Evolutionary conservation across 2,329 filamentous ascomycete genomes (phyloP), one percentile per base, ranked within the genome.

Genomic region (Cladophialophora yegresii): DNA sequence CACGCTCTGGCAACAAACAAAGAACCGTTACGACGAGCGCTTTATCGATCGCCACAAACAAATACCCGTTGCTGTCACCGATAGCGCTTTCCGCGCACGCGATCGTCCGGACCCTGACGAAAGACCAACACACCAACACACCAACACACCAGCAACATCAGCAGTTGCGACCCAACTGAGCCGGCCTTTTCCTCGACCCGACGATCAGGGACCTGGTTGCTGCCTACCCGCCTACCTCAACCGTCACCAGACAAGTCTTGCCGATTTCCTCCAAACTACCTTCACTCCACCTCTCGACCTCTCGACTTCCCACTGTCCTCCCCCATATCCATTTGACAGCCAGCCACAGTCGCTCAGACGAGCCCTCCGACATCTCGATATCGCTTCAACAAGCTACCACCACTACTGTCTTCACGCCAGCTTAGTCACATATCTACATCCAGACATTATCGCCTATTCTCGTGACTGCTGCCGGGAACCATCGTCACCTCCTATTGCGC

Each of bases 1-100:
- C 36, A 7, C 16, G 13, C 13, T 16, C 5, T 40, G 36, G n/a
- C 36, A 40, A 40, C 36, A 43, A 43, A 16, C 16, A 43, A 36
- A 43, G n/a, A 16, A 30, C 16, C 5, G 28, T 26, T 45, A 51
- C 53, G 45, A 56, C 60, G 20, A 22, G 28, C 43, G 40, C 54
- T 43, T 51, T 53, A 36, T 36, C 36, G 36, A 55, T 66, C 55
- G 62, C 62, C 65, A 63, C 58, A 62, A 61, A 45, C 58, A 61
- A 53, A 40, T 32, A 51, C 20, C 50, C 43, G 62, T 59, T 55
- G 56, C 60, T 56, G 20, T 32, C 49, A 26, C 58, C 58, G 13
- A 20, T 28, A 56, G 28, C 50, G 58, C 50, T 54, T 61, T 49
- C 33, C 49, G 30, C 28, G 33, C 58, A 61, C 58, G 58, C 58